A percentile compares a stretch with the other conserved stretches of the same genome.
Evolutionary conservation across 2,329 filamentous ascomycete genomes (phyloP).

Genomic region (Blumeriella jaapii): DNA sequence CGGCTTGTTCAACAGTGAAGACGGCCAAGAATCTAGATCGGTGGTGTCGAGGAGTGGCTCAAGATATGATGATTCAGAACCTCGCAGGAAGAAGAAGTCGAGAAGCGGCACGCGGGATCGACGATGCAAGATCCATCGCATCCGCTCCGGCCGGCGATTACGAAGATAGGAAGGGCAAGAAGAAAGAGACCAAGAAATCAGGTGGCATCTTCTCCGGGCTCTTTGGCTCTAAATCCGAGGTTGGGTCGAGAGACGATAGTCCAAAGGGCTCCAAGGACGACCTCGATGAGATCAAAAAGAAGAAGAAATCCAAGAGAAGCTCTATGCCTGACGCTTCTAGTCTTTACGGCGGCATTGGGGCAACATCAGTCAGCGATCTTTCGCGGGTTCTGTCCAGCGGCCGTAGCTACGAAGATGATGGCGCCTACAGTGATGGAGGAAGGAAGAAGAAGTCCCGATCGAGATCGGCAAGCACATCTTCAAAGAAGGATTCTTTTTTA

Average conservation of each 20-base stretch:
- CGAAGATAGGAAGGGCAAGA: constrained; percentile 29
- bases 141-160: constrained; percentile 31
- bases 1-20: constrained; percentile 33
- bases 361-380: constrained; percentile 18
- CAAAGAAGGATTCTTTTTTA: constrained; percentile 52
- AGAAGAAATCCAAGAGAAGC: constrained; percentile 26
- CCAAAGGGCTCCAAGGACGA: constrained; percentile 21
- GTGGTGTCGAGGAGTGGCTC: constrained; percentile 35
- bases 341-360: constrained; percentile 18
- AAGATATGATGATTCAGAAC: constrained; percentile 25
- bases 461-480: constrained; percentile 19
- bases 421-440: constrained; percentile 17
- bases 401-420: constrained; percentile 18
- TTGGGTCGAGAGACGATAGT: constrained; percentile 18
- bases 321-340: constrained; percentile 20
- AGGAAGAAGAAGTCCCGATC: constrained; percentile 22
- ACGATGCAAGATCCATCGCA: constrained; percentile 36
- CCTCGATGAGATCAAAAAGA: constrained; percentile 23
- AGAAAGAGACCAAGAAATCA: constrained; percentile 27
- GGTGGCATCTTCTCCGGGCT: constrained; percentile 34
- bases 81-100: constrained; percentile 27
- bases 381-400: constrained; percentile 19
- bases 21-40: constrained; percentile 33
- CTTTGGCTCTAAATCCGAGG: constrained; percentile 29
- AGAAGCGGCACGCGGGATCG: constrained; percentile 33